phyloP scores from a whole-genome alignment of 345 rosid species.

The Conringia planisiliqua region DNA sequence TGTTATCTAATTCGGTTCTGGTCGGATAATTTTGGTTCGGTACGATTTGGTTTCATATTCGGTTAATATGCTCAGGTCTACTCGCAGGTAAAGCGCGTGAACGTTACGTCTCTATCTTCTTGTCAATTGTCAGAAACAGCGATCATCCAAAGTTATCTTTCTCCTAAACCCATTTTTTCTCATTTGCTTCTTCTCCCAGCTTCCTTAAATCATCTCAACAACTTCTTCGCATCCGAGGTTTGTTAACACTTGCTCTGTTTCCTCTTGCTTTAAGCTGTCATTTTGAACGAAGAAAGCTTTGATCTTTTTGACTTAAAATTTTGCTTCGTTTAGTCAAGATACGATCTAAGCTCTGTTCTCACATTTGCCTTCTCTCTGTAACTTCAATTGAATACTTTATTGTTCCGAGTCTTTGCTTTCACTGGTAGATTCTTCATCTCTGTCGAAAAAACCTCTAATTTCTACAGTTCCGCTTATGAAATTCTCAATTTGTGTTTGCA shows the following conservation, averaged over 20 bases:
- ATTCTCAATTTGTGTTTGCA: slow-evolving; percentile 5
- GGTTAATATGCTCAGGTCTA: no score
- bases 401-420: not conserved
- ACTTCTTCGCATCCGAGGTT: not conserved
- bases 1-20: no score
- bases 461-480: not conserved
- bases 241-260: not conserved
- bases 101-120: slow-evolving; percentile 3
- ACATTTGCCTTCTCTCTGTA: not conserved
- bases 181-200: not conserved
- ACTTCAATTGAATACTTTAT: not conserved
- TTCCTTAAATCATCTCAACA: not conserved
- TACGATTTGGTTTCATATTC: no score
- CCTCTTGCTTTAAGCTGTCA: not conserved
- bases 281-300: slow-evolving; percentile 2
- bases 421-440: not conserved
- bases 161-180: not conserved
- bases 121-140: slow-evolving; percentile 1
- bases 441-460: not conserved
- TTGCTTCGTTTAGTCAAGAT: not conserved
- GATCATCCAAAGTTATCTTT: slow-evolving; percentile 22
- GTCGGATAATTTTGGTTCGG: no score
- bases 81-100: slow-evolving; percentile 20
- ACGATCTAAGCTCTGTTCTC: not conserved
- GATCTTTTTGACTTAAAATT: not conserved